Evolutionary conservation across 2,329 filamentous ascomycete species (phyloP).

Genomic region (Fusarium guadeloupense): DNA sequence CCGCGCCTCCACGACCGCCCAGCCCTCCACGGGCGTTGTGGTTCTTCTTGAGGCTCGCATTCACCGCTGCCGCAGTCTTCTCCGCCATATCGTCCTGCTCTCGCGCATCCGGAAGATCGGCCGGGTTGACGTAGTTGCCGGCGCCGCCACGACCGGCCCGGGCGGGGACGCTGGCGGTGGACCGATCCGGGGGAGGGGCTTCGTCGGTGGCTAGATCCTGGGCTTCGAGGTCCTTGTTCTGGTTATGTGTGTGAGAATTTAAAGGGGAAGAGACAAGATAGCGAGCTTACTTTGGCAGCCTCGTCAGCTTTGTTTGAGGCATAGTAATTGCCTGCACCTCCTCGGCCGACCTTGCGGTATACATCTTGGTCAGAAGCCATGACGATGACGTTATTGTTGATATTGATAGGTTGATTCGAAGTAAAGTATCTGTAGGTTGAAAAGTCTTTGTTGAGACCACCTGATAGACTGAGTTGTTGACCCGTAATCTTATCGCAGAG

Average conservation of each 20-base stretch:
- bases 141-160: constrained; percentile 68
- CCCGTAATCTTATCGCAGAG: not conserved
- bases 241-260: not conserved
- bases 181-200: constrained; percentile 39
- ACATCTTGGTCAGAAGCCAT: constrained; percentile 51
- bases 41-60: constrained; percentile 43
- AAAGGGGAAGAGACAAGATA: too few relatives aligned
- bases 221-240: constrained; percentile 54
- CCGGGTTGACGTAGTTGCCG: constrained; percentile 64
- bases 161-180: constrained; percentile 48
- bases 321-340: constrained; percentile 72
- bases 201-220: constrained; percentile 44
- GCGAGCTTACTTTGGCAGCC: constrained; percentile 45
- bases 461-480: not conserved
- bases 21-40: constrained; percentile 34
- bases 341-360: constrained; percentile 65
- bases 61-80: constrained; percentile 48
- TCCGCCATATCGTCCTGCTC: constrained; percentile 49
- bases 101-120: constrained; percentile 46
- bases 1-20: constrained; percentile 65
- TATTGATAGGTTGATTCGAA: not conserved
- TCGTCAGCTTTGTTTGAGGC: constrained; percentile 62
- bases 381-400: constrained; percentile 1
- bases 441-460: not conserved
- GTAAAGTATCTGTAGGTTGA: not conserved